Conservation (phyloP, 805 yeast genomes). For the Yarrowia sp. region DNA sequence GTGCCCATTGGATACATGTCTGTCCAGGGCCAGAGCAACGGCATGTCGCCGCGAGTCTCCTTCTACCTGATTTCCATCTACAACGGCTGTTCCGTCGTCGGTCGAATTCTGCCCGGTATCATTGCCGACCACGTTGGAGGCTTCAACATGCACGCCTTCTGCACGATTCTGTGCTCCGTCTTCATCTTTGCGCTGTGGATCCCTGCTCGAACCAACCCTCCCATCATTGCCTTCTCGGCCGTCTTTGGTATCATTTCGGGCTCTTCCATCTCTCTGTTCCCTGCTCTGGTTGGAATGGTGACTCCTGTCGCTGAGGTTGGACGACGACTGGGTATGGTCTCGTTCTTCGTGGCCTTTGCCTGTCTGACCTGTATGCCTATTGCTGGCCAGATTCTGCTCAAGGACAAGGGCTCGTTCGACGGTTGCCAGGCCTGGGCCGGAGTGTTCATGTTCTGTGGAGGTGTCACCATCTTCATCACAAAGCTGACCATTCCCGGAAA, state of each 20-base stretch:
- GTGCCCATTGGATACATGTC: slow-evolving; percentile 62
- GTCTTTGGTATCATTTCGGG: slow-evolving; percentile 66
- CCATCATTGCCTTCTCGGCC: slow-evolving; percentile 60
- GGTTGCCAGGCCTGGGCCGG: slow-evolving; percentile 36
- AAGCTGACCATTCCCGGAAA: slow-evolving; percentile 47
- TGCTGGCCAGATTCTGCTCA: slow-evolving; percentile 47
- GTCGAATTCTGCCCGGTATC: slow-evolving; percentile 63
- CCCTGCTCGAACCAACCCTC: slow-evolving; percentile 52
- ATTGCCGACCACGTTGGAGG: slow-evolving; percentile 63
- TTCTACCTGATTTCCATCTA: slow-evolving; percentile 57
- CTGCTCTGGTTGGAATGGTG: slow-evolving; percentile 70
- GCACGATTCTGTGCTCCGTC: slow-evolving; percentile 56
- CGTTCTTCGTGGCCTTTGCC: slow-evolving; percentile 54
- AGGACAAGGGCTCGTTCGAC: slow-evolving; percentile 13
- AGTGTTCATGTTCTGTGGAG: slow-evolving; percentile 39
- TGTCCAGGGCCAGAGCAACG: slow-evolving; percentile 56
- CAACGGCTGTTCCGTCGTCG: slow-evolving; percentile 59
- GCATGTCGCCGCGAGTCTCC: slow-evolving; percentile 41
- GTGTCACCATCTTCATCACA: slow-evolving; percentile 24
- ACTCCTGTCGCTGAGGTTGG: slow-evolving; percentile 70
- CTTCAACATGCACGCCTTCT: slow-evolving; percentile 61
- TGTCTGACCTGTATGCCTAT: slow-evolving; percentile 52
- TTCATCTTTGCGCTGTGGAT: slow-evolving; percentile 65
- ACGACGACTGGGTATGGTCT: slow-evolving; percentile 69
- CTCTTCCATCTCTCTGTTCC: slow-evolving; percentile 67